Conservation (phyloP, 805 yeast genomes). For the Yarrowia sp. region DNA sequence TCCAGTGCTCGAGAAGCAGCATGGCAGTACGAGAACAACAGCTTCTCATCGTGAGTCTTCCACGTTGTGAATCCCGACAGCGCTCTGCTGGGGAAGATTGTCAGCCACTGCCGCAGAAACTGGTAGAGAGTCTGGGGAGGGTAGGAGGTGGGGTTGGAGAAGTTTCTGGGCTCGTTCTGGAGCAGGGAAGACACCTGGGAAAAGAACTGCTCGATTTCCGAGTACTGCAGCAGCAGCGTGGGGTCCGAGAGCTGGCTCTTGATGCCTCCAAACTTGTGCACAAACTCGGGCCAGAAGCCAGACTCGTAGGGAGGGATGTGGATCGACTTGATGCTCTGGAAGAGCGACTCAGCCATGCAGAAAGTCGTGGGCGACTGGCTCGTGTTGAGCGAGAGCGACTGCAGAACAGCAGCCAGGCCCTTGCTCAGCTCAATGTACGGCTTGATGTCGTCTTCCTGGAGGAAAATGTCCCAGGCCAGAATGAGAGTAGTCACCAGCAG, state of each 20-base stretch:
- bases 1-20: conserved; percentile 40
- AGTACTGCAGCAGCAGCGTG: background rate
- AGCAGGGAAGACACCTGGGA: background rate
- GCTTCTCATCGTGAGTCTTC: conserved; percentile 6
- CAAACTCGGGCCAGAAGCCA: conserved; percentile 37
- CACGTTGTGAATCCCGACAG: conserved; percentile 26
- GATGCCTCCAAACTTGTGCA: conserved; percentile 30
- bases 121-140: conserved; percentile 32
- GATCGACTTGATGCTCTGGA: conserved; percentile 40
- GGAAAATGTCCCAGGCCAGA: conserved; percentile 37
- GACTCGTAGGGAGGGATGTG: conserved; percentile 39
- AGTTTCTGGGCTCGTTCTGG: background rate
- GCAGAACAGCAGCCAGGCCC: conserved; percentile 36
- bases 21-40: conserved; percentile 40
- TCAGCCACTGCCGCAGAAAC: conserved; percentile 35
- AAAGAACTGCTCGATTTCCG: background rate
- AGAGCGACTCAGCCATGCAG: conserved; percentile 35
- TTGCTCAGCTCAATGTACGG: conserved; percentile 34
- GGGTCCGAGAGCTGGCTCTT: background rate
- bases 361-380: conserved; percentile 33
- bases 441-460: conserved; percentile 34
- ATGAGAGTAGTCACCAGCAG: conserved; percentile 34
- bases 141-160: conserved; percentile 27
- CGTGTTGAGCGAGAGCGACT: conserved; percentile 30
- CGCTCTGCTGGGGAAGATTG: conserved; percentile 34